Evolutionary conservation across 2,329 filamentous ascomycete species (phyloP), one percentile per base, ranked within the genome.

Genomic region (Ilyonectria sp.): DNA sequence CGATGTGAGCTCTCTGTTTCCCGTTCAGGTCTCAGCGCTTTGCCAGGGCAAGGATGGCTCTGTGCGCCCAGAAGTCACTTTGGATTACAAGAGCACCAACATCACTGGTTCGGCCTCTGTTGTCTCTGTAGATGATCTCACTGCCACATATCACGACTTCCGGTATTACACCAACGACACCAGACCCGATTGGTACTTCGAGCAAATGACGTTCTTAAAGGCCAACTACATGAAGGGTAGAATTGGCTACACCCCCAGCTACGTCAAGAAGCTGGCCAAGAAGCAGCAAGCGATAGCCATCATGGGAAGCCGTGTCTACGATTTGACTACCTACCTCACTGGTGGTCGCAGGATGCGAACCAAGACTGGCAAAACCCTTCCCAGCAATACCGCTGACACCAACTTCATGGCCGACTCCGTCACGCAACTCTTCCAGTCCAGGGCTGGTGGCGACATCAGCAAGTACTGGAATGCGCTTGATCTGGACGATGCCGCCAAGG

Each of bases 141-240:
- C 98, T 76, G 85, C 90, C 23, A 84, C 89, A 69, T 99, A 97
- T 79, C 96, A 99, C 77, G 96, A 99, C 79, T 99, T 99, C 89
- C 91, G 96, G 66, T 90, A 88, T 77, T 94, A 89, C 77, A 94
- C 89, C 37, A 94, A 94, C 71, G 93, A 97, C 77, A 92, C 88
- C 57, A 91, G 95, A 11, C 90, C 92, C 2, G 94, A 97, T 78
- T 99, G 96, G 96, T 98, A 95, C 83, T 92, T 87, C 64, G 94
- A 99, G 82, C 91, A 95, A 79, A 94, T 98, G 88, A 86, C 91
- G 35, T 90, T 91, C 79, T 84, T 99, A 60, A 92, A 92, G 74
- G 82, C 89, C 35, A 91, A 91, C 72, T 98, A 92, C 85, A 92
- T 93, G 82, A 97, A 97, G 80, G 96, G 96, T 55, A 91, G 90